Evolutionary conservation across 2,329 filamentous ascomycete species (phyloP), one percentile per base, ranked within the genome.

Genomic region (Talaromyces sp.): DNA sequence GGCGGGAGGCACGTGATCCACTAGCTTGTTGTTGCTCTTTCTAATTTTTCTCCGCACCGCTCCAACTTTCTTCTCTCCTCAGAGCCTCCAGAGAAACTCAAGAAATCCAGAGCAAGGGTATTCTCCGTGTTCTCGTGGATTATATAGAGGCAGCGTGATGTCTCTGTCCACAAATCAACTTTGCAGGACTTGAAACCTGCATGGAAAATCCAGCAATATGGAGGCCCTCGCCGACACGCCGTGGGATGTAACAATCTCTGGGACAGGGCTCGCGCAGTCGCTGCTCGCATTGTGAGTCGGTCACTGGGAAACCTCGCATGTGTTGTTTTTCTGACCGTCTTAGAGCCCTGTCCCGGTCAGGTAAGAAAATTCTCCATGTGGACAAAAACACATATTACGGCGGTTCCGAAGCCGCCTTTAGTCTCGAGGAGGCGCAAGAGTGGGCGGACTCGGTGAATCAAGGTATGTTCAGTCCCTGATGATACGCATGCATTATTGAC

Each of bases 311-410:
- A 28, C 36, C 40, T 51, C 54, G 28, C 44, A 60, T 57, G 61
- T 62, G 65, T 68, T 68, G 66, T 68, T 68, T 70, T 76, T 79
- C 79, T 79, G 85, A 92, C 87, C 76, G 73, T 70, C 65, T 67
- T 83, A 98, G 94, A 84, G 90, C 94, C 70, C 84, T 98, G 69
- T 98, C 94, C 68, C 89, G 93, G 72, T 96, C 92, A 65, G 89
- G 88, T 73, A 96, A 96, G 82, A 95, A 91, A 70, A 86, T 97
- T 67, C 85, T 98, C 63, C 94, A 98, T 75, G 81, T 97, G 73
- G 94, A 98, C 73, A 84, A 85, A 65, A 93, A 96, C 78, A 83
- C 87, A 65, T 96, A 91, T 76, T 98, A 98, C 78, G 94, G 94
- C 69, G 90, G 90, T 59, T 75, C 88, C 44, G 92, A 96, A 73